Base-by-base conservation (phyloP, 2,329 filamentous ascomycete species). In the Alternaria atra region DNA sequence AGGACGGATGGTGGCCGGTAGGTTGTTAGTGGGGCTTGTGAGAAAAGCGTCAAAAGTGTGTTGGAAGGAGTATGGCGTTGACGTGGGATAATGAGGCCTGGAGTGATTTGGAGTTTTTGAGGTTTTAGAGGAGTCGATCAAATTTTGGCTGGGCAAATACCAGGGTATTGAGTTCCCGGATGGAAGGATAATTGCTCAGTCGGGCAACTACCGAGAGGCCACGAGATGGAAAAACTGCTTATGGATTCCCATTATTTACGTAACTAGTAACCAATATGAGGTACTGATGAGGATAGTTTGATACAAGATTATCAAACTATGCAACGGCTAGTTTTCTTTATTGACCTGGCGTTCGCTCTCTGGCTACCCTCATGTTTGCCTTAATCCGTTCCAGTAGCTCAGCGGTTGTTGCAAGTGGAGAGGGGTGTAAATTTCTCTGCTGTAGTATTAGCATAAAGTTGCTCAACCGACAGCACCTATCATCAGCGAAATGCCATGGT, bases 301-400 rank as follows among this genome's bases (percentile, higher is more conserved):
- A 25, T 47, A 7, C 5, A 13, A 4, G n/a, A 5, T 17, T 23
- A 4, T 40, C 5, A 12, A 40, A 10, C 12, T 23, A 40, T 40
- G 9, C 17, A 23, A 23, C 15, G 8, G 23, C 20, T 15, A 15
- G 4, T 15, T 2, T 12, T 5, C 6, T 10, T 44, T 9, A 65
- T 32, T 63, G 30, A 6, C 42, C 60, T 8, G 59, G 46, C 17
- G 57, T 57, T 29, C 61, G 39, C n/a, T 72, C 67, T 13, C 71
- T 61, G 0, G 63, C 53, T 9, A 83, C 78, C 47, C 86, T 81
- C 82, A 92, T 81, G 71, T 92, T 92, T 17, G 88, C 88, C 76
- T 87, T 89, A 50, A 93, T 86, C 62, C 90, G 83, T 69, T 91
- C 89, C 13, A 92, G 69, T 5, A 93, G 80, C 70, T 92, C 86